Conservation (phyloP, 148 eudicot species). For the Mesembryanthemum crystallinum region DNA sequence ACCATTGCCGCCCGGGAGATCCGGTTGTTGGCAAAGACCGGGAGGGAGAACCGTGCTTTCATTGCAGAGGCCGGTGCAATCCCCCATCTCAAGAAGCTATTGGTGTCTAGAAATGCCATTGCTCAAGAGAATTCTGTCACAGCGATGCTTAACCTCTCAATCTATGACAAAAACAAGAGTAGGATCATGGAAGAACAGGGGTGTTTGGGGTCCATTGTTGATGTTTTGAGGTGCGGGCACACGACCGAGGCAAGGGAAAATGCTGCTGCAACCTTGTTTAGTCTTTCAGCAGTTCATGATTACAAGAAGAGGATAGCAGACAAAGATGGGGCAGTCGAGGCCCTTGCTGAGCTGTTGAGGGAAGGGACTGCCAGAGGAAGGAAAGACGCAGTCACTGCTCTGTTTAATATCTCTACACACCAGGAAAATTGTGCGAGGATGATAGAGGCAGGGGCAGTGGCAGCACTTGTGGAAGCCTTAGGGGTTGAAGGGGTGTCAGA, state of each 20-base stretch:
- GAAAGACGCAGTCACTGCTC: conserved; percentile 86
- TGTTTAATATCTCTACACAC: conserved; percentile 74
- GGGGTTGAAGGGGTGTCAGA: conserved; percentile 63
- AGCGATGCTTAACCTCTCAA: conserved; percentile 78
- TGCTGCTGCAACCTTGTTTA: conserved; percentile 88
- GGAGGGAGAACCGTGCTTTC: conserved; percentile 72
- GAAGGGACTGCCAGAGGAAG: conserved; percentile 72
- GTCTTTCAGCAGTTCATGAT: conserved; percentile 83
- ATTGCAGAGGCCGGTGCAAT: conserved; percentile 90
- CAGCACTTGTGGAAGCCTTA: conserved; percentile 52
- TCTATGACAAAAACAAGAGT: conserved; percentile 65
- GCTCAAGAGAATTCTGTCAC: conserved; percentile 96
- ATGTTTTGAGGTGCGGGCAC: conserved; percentile 57
- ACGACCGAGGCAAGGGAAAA: conserved; percentile 83
- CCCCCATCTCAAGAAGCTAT: conserved; percentile 58
- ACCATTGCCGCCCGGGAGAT: conserved; percentile 75
- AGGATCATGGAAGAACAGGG: conserved; percentile 65
- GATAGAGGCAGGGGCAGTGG: conserved; percentile 64
- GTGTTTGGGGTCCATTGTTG: conserved; percentile 59
- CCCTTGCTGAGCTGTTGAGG: conserved; percentile 50
- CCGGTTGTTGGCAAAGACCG: conserved; percentile 78
- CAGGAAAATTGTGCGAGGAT: conserved; percentile 47
- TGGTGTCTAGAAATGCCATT: conserved; percentile 46
- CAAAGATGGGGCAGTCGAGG: conserved; percentile 66
- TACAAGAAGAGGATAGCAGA: conserved; percentile 67